Percentiles rank a stretch among this genome's conserved stretches.
Conservation (phyloP, 345 rosid genomes). For the Brassica rapa region DNA sequence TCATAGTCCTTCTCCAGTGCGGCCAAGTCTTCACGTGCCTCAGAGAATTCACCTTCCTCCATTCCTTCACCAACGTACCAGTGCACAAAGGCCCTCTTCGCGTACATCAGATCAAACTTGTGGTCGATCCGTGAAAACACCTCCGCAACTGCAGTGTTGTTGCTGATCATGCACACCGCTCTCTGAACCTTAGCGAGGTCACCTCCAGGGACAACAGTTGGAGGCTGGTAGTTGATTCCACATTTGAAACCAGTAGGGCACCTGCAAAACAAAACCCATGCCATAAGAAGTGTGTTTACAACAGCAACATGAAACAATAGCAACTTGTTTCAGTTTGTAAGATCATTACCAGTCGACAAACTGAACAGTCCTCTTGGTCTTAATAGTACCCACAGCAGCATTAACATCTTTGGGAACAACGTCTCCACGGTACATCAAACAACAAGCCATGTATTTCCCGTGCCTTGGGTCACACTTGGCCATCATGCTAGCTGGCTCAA, state of each 20-base stretch:
- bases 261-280: constrained; percentile 39
- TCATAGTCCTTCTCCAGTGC: constrained; percentile 54
- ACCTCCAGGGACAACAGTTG: constrained; percentile 69
- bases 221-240: constrained; percentile 70
- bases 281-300: neutral
- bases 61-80: constrained; percentile 77
- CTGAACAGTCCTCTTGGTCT: constrained; percentile 3
- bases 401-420: neutral
- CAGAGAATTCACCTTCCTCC: constrained; percentile 79
- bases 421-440: neutral
- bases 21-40: constrained; percentile 67
- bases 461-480: constrained; percentile 4
- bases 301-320: neutral
- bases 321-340: neutral
- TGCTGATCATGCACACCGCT: constrained; percentile 1
- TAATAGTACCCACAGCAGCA: neutral
- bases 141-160: neutral
- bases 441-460: neutral
- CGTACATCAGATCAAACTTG: neutral
- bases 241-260: constrained; percentile 73
- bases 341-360: neutral
- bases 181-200: constrained; percentile 44
- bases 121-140: neutral
- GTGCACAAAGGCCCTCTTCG: constrained; percentile 66
- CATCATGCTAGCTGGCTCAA: constrained; percentile 3